Evolutionary conservation across 257 asterid genomes (phyloP).

Genomic region (Nemophila menziesii): DNA sequence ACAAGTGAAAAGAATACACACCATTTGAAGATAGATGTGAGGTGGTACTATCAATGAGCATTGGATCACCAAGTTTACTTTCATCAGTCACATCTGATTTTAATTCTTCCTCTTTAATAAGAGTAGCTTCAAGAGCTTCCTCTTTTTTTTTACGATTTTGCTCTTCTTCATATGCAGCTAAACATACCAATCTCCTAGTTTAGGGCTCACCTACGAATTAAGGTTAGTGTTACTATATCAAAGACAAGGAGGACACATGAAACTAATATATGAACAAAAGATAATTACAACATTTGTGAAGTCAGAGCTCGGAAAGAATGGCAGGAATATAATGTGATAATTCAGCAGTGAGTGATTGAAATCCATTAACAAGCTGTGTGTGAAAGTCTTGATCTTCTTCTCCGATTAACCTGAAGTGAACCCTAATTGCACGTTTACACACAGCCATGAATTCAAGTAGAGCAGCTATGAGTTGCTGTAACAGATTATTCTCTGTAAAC

Average conservation of each 20-base stretch:
- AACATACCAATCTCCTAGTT: no score
- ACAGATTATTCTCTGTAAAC: slow-evolving; percentile 90
- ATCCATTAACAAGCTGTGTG: slow-evolving; percentile 95
- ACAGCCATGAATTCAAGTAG: slow-evolving; percentile 98
- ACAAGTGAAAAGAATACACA: slow-evolving; percentile 21
- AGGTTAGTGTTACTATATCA: no score
- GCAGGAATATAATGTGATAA: slow-evolving; percentile 98
- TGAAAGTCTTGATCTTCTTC: slow-evolving; percentile 98
- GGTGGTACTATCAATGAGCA: slow-evolving; percentile 55
- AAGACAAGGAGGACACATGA: no score
- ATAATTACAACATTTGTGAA: no score
- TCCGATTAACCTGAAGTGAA: slow-evolving; percentile 83
- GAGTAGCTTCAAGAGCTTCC: slow-evolving; percentile 84
- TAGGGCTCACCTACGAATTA: no score
- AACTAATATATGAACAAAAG: no score
- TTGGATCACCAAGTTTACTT: slow-evolving; percentile 45
- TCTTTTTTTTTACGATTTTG: slow-evolving; percentile 69
- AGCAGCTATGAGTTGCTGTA: slow-evolving; percentile 94
- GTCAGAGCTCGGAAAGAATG: slow-evolving; percentile 93
- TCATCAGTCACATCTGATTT: slow-evolving; percentile 51
- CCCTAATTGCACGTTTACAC: slow-evolving; percentile 95
- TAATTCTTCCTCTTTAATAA: slow-evolving; percentile 77
- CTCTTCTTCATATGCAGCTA: slow-evolving; percentile 99
- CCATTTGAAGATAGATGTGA: slow-evolving; percentile 43
- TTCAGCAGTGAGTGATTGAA: slow-evolving; percentile 97